A percentile compares a stretch with the other conserved stretches of the same genome.
Evolutionary conservation across 2,329 filamentous ascomycete genomes (phyloP).

Genomic region (Fusarium dimerum): DNA sequence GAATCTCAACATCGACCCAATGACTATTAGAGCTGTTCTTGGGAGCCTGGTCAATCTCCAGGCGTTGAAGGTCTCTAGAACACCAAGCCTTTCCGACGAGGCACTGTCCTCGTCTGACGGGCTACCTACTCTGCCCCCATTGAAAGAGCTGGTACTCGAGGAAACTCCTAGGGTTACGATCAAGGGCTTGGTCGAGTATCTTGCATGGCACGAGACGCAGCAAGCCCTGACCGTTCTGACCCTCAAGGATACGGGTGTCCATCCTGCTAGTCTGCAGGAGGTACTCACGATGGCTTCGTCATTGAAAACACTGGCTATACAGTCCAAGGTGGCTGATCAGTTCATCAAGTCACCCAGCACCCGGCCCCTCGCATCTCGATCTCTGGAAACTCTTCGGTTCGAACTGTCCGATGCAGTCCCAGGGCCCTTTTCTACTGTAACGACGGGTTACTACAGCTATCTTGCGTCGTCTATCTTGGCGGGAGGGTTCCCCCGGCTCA

Average conservation of each 20-base stretch:
- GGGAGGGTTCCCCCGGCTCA: slow-evolving; percentile 71
- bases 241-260: slow-evolving; percentile 71
- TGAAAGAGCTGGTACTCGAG: slow-evolving; percentile 73
- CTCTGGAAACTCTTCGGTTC: slow-evolving; percentile 74
- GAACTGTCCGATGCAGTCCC: slow-evolving; percentile 70
- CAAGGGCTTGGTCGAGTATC: slow-evolving; percentile 68
- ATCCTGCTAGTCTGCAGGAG: slow-evolving; percentile 59
- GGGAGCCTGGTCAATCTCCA: slow-evolving; percentile 66
- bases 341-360: slow-evolving; percentile 50
- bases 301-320: slow-evolving; percentile 59
- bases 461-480: slow-evolving; percentile 80
- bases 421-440: slow-evolving; percentile 58
- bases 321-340: slow-evolving; percentile 50
- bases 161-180: slow-evolving; percentile 72
- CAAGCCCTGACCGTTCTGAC: slow-evolving; percentile 66
- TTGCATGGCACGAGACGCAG: slow-evolving; percentile 61
- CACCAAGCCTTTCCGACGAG: slow-evolving; percentile 72
- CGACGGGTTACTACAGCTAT: slow-evolving; percentile 77
- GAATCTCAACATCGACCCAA: slow-evolving; percentile 68
- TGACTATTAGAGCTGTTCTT: slow-evolving; percentile 70
- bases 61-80: slow-evolving; percentile 73
- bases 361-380: slow-evolving; percentile 67
- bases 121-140: slow-evolving; percentile 71
- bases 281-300: slow-evolving; percentile 59
- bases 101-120: slow-evolving; percentile 68